Conservation (phyloP, 1,284 basidiomycete genomes). For the Schizophyllum amplum region DNA sequence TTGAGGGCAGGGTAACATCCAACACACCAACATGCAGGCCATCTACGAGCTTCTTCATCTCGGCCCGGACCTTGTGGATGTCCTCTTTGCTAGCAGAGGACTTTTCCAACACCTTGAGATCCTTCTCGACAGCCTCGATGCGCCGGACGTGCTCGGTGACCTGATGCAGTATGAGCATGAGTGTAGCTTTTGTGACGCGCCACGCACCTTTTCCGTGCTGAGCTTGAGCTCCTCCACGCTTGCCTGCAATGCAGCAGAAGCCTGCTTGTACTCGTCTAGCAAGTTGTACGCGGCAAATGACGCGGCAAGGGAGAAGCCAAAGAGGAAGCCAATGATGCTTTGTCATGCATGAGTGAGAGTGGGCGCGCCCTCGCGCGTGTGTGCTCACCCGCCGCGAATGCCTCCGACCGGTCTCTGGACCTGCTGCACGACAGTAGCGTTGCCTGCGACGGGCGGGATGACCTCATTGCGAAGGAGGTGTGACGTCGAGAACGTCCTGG, state of each 20-base stretch:
- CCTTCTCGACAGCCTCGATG: conserved; percentile 85
- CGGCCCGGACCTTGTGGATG: conserved; percentile 61
- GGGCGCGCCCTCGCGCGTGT: conserved; percentile 1
- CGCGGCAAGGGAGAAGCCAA: conserved; percentile 82
- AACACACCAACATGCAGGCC: conserved; percentile 66
- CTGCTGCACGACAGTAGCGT: conserved; percentile 25
- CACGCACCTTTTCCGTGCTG: conserved; percentile 70
- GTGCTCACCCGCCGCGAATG: conserved; percentile 77
- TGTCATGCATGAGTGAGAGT: background rate
- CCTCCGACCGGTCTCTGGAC: conserved; percentile 79
- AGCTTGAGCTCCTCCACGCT: conserved; percentile 82
- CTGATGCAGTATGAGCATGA: conserved; percentile 27
- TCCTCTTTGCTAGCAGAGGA: conserved; percentile 72
- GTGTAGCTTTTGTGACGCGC: background rate
- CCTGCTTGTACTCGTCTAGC: conserved; percentile 84
- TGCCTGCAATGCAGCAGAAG: conserved; percentile 74
- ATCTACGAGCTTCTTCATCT: conserved; percentile 82
- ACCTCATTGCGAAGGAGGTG: conserved; percentile 39
- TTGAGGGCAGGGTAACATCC: conserved; percentile 1
- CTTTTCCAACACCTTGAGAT: conserved; percentile 69
- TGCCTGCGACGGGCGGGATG: conserved; percentile 44
- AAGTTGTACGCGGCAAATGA: conserved; percentile 83
- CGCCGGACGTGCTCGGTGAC: conserved; percentile 78
- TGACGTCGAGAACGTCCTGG: conserved; percentile 32
- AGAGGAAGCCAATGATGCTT: conserved; percentile 83